Base-by-base conservation (phyloP, 495 filamentous ascomycete species). In the Amniculicola lignicola region DNA sequence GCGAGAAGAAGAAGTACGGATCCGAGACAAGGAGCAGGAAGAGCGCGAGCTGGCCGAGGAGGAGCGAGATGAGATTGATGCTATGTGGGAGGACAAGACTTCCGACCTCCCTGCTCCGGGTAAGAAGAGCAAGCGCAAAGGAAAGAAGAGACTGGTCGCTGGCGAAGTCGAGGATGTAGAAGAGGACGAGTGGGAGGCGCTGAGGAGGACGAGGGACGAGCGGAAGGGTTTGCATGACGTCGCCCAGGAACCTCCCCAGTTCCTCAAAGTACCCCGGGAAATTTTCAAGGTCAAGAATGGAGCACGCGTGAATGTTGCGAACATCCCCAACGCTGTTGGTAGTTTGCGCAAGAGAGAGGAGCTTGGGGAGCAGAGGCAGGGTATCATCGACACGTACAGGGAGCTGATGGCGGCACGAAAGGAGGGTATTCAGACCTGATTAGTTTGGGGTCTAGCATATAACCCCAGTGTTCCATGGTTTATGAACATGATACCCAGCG, bases 281-380 rank as follows among this genome's bases (percentile, higher is more conserved):
- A 85, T 85, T 41, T 80, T 94, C 53, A 82, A 87, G 63, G 78
- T 87, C 4, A 71, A 70, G 3, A 74, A 81, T 33, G 87, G 86
- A 1, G 86, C 87, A 2, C 76, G 75, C 61, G 86, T 88, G 11
- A 79, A 88, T 53, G 83, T 90, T 25, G 82, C 73, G 7, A 82
- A 87, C 65, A 81, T 94, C 27, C 90, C 90, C 23, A 84, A 83
- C 65, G 72, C 79, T 4, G 83, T 82, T 9, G 90, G 91, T 27
- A 92, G 89, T 75, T 74, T 96, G 72, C 78, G 86, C 57, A 78
- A 83, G 67, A 77, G 89, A 66, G 90, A 94, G 70, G 90, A 95
- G 71, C 64, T 97, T 52, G 85, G 86, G 11, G 80, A 74, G 39
- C 83, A 87, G 63, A 77, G 92, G 63, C 80, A 77, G 66, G 83